Evolutionary conservation across 73 alveolate species (phyloP), one percentile per base, ranked within the genome.

Genomic region (Effrenium voratum): DNA sequence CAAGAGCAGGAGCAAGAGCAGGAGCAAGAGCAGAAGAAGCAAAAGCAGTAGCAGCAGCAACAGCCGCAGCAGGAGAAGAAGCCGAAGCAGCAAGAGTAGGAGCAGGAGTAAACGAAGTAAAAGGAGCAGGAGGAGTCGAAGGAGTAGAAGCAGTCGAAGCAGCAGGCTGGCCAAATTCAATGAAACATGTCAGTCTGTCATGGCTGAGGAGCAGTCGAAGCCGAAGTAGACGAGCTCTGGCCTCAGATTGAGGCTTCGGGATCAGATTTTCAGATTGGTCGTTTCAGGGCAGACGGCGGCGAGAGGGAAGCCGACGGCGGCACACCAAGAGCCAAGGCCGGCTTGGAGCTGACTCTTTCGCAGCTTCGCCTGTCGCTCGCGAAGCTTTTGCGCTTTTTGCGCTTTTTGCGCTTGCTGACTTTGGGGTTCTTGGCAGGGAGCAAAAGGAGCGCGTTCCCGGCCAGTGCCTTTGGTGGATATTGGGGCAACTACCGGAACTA

Each of bases 261-360:
- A 57, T 30, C n/a, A 57, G 72, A 22, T 22, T 30, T 3, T 19
- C 34, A 32, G 32, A 13, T 72, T 55, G 12, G 68, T 22, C 68
- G 12, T 55, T 22, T 0, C 49, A 76, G 87, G 87, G 60, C 87
- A 36, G 87, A 4, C 87, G 90, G 45, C 90, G 90, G 15, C 60
- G 90, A 45, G 57, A 38, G 8, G 82, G 82, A 12, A 13, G 87
- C 19, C 87, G 87, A 0, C 57, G 68, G 70, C 90, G 90, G 32
- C 90, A 66, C 45, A 66, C 44, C 60, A 79, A 79, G 90, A 79
- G 90, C 66, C 90, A 44, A 79, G 90, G 90, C n/a, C n/a, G n/a
- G 87, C 26, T 30, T 57, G 72, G n/a, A 57, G 16, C 72, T 1
- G 0, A 30, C 3, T 57, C 16, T 30, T 30, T 22, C 5, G 72